Conservation (phyloP, 305 asterid genomes). For the Stenogyne calaminthoides region DNA sequence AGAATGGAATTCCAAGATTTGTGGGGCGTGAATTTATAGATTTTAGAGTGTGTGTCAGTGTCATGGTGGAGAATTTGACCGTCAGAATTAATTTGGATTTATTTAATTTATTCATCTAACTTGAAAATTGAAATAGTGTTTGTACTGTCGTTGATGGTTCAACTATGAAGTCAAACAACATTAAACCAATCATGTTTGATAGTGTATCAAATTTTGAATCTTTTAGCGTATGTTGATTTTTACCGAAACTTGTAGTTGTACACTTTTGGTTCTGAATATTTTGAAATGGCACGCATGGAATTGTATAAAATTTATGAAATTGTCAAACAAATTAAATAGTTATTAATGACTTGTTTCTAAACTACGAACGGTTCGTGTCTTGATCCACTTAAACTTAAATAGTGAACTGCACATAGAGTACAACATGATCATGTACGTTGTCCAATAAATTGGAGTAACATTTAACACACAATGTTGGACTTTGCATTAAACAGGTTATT, state of each 20-base stretch:
- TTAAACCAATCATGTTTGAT: neutral
- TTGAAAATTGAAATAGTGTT: conserved; percentile 12
- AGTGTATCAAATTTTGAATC: neutral
- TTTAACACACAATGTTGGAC: neutral
- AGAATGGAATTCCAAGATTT: conserved; percentile 15
- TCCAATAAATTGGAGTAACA: too few relatives aligned
- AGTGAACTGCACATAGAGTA: too few relatives aligned
- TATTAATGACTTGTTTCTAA: too few relatives aligned
- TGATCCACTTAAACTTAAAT: too few relatives aligned
- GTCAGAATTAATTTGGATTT: conserved; percentile 1
- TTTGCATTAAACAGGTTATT: neutral
- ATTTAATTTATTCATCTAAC: neutral
- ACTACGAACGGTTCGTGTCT: neutral
- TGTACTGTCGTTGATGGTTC: conserved; percentile 26
- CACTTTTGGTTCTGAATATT: neutral
- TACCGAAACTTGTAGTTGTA: neutral
- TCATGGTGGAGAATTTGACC: conserved; percentile 34
- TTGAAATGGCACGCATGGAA: neutral
- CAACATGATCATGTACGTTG: too few relatives aligned
- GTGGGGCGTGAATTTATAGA: conserved; percentile 42
- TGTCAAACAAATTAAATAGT: too few relatives aligned
- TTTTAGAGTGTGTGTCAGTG: neutral
- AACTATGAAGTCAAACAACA: conserved; percentile 1
- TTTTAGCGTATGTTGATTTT: neutral
- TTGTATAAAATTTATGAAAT: neutral